Base-by-base conservation (phyloP, 495 filamentous ascomycete species). In the Podospora didyma region DNA sequence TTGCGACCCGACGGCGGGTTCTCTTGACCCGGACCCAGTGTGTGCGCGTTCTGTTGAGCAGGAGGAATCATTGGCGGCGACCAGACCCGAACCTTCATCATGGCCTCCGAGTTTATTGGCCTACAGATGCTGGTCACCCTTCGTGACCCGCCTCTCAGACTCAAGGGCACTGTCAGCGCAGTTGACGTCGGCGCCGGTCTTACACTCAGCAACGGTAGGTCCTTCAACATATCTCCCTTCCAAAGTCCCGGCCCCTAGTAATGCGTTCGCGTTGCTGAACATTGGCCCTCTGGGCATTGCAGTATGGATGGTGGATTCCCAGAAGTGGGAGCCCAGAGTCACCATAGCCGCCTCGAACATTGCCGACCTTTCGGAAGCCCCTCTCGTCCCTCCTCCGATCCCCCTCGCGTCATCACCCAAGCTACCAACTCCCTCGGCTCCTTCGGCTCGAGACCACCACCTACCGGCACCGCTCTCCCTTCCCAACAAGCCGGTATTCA, bases 111-210 rank as follows among this genome's bases (percentile, higher is more conserved):
- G 61, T 93, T 94, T 69, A 86, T 92, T 58, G 91, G 91, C 31
- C 81, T 90, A 65, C 84, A 85, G 56, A 89, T 96, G 68, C 69
- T 86, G 50, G 83, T 95, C 60, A 91, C 85, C 12, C 76, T 96
- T 49, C 81, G 74, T 51, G 70, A 84, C 48, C 90, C 90, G 24
- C 79, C 81, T 2, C 79, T 80, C 16, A 79, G 81, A 59, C 70
- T 96, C 46, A 81, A 83, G 58, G 93, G 93, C 42, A 80, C 85
- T 21, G 85, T 98, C 35, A 82, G 81, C 46, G 77, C 83, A 60
- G 84, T 97, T 31, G 73, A 78, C 22, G 81, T 86, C 47, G 88
- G 88, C 6, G 81, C 86, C 57, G 83, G 84, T 42, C 76, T 98
- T 60, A 85, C 86, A 21, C 79, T 98, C 21, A 79, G 79, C 49